A percentile compares a stretch with the other conserved stretches of the same genome.
These are phyloP conservation scores for Vachellia pachyceras DNA, from an alignment of 306 rosid species.

Conservation along the genomic window DNA sequence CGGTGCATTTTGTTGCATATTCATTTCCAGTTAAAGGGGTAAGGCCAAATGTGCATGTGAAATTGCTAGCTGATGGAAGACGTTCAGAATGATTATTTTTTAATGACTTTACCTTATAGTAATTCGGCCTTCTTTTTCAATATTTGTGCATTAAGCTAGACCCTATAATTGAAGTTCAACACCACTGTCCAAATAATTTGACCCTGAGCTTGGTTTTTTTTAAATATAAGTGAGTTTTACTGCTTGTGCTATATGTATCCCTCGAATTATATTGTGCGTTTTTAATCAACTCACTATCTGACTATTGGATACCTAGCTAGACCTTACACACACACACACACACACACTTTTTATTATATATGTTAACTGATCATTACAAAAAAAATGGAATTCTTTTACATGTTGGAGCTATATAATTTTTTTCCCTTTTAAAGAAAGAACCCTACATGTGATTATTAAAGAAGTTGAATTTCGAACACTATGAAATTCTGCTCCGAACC, in stretches of 20 bases:
- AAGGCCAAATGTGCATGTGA: not conserved
- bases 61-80: not conserved
- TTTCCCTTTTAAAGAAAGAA: no score
- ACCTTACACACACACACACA: no score
- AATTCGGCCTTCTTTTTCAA: not conserved
- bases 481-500: not conserved
- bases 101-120: not conserved
- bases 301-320: not conserved
- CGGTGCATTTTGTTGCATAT: not conserved
- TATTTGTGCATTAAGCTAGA: not conserved
- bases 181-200: constrained; percentile 2
- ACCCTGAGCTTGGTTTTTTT: not conserved
- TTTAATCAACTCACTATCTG: not conserved
- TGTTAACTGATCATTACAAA: not conserved
- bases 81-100: not conserved
- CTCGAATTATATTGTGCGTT: not conserved
- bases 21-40: not conserved
- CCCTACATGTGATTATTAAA: not conserved
- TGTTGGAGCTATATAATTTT: not conserved
- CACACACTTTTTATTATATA: no score
- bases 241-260: not conserved
- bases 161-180: constrained; percentile 6
- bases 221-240: not conserved
- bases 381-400: not conserved
- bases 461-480: not conserved